Conservation (phyloP, 306 rosid genomes). For the Cucumis hystrix region DNA sequence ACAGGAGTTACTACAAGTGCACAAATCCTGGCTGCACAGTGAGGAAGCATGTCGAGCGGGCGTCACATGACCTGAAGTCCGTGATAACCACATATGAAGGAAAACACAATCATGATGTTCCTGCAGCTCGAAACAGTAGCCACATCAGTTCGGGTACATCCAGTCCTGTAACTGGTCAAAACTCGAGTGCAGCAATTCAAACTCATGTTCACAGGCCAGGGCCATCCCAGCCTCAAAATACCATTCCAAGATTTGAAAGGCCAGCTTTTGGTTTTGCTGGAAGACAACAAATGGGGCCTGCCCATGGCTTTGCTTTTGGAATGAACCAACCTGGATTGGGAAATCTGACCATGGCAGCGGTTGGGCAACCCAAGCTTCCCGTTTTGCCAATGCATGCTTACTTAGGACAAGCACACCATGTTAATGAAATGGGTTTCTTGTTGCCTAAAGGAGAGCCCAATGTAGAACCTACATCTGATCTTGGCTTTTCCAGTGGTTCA, state of each 20-base stretch:
- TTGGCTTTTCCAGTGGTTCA: slow-evolving; percentile 42
- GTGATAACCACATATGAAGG: slow-evolving; percentile 95
- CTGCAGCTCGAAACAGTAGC: slow-evolving; percentile 76
- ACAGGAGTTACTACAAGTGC: slow-evolving; percentile 98
- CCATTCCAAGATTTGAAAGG: slow-evolving; percentile 54
- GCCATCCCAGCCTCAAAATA: slow-evolving; percentile 44
- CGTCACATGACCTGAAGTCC: slow-evolving; percentile 81
- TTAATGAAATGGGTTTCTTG: slow-evolving; percentile 52
- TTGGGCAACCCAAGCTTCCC: slow-evolving; percentile 45
- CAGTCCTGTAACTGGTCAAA: slow-evolving; percentile 22
- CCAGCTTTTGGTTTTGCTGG: slow-evolving; percentile 45
- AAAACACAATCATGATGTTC: slow-evolving; percentile 91
- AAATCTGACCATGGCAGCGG: slow-evolving; percentile 51
- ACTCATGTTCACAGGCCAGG: slow-evolving; percentile 48
- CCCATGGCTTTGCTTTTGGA: slow-evolving; percentile 51
- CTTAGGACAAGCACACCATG: slow-evolving; percentile 36
- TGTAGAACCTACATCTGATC: slow-evolving; percentile 47
- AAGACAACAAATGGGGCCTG: slow-evolving; percentile 57
- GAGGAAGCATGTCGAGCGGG: slow-evolving; percentile 96
- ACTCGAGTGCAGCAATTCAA: slow-evolving; percentile 24
- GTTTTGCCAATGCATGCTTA: slow-evolving; percentile 51
- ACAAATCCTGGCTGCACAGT: slow-evolving; percentile 85
- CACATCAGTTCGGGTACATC: slow-evolving; percentile 55
- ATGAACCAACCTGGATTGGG: slow-evolving; percentile 57
- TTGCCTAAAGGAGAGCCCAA: slow-evolving; percentile 82